These are phyloP conservation scores for Septoria linicola DNA, from an alignment of 2,329 filamentous ascomycete genomes.

Conservation along the genomic window DNA sequence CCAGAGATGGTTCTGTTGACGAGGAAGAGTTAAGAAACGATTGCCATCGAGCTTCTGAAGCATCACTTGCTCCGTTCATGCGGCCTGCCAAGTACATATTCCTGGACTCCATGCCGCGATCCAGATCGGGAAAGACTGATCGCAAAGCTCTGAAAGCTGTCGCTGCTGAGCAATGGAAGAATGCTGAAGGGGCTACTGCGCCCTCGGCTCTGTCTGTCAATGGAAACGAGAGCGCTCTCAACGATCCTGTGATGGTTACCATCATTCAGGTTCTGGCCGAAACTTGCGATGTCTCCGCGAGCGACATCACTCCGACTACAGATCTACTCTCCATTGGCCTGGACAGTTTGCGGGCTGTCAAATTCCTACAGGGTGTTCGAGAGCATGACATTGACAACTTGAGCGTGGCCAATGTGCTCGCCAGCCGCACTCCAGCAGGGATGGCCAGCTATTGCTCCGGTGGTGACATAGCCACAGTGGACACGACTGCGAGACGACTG, in stretches of 20 bases:
- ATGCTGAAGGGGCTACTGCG: not conserved
- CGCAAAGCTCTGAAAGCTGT: slow-evolving; percentile 11
- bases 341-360: slow-evolving; percentile 17
- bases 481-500: not conserved
- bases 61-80: slow-evolving; percentile 4
- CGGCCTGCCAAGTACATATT: slow-evolving; percentile 40
- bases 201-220: not conserved
- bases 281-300: slow-evolving; percentile 1
- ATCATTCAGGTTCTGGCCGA: slow-evolving; percentile 8
- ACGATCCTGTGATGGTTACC: slow-evolving; percentile 3
- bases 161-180: slow-evolving; percentile 3
- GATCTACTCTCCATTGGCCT: slow-evolving; percentile 14
- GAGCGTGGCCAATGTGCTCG: slow-evolving; percentile 9
- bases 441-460: slow-evolving; percentile 7
- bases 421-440: slow-evolving; percentile 8
- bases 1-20: slow-evolving; percentile 16
- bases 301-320: slow-evolving; percentile 2
- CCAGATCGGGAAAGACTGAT: slow-evolving; percentile 46
- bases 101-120: slow-evolving; percentile 46
- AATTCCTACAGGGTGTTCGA: slow-evolving; percentile 11
- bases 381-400: slow-evolving; percentile 13
- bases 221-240: not conserved
- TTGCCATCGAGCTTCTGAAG: slow-evolving; percentile 2
- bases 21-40: not conserved
- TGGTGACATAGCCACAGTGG: not conserved